phyloP scores from a whole-genome alignment of 2,329 filamentous ascomycete species.

The Trichophyton schoenleinii region DNA sequence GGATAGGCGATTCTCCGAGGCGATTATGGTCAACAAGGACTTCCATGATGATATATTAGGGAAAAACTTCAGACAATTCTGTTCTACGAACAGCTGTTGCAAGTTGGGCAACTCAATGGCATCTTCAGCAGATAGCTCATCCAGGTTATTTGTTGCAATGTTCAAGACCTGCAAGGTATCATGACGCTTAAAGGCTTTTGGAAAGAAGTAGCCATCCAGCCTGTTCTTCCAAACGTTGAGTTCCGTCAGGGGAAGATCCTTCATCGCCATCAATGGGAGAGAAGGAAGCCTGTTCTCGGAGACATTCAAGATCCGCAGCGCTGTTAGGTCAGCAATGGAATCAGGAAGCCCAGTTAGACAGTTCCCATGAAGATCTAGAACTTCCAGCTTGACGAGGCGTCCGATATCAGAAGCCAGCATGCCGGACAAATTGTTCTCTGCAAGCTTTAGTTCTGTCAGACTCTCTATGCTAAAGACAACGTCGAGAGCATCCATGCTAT shows the following conservation, averaged over 20 bases:
- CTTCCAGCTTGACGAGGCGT: conserved; percentile 57
- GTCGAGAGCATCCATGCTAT: conserved; percentile 53
- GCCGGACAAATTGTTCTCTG: conserved; percentile 62
- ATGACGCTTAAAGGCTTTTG: conserved; percentile 45
- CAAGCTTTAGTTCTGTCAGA: conserved; percentile 68
- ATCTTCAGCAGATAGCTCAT: conserved; percentile 36
- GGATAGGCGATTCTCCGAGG: conserved; percentile 69
- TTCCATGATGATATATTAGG: conserved; percentile 65
- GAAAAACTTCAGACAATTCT: conserved; percentile 62
- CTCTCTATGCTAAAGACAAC: conserved; percentile 59
- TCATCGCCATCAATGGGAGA: conserved; percentile 58
- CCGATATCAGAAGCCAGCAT: conserved; percentile 52
- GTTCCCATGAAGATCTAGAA: conserved; percentile 72
- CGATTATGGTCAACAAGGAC: conserved; percentile 58
- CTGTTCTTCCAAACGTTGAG: conserved; percentile 66
- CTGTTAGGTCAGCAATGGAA: conserved; percentile 52
- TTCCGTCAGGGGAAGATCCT: conserved; percentile 57
- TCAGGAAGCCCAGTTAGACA: conserved; percentile 58
- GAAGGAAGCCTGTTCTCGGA: conserved; percentile 63
- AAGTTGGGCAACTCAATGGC: conserved; percentile 56
- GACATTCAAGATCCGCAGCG: conserved; percentile 64
- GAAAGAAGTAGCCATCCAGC: conserved; percentile 59
- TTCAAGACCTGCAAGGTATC: conserved; percentile 62
- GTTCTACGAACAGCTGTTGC: conserved; percentile 61
- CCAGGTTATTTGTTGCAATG: conserved; percentile 63